Evolutionary conservation across 148 eudicot genomes (phyloP), one percentile per base, ranked within the genome.

Genomic region (Chenopodium formosanum): DNA sequence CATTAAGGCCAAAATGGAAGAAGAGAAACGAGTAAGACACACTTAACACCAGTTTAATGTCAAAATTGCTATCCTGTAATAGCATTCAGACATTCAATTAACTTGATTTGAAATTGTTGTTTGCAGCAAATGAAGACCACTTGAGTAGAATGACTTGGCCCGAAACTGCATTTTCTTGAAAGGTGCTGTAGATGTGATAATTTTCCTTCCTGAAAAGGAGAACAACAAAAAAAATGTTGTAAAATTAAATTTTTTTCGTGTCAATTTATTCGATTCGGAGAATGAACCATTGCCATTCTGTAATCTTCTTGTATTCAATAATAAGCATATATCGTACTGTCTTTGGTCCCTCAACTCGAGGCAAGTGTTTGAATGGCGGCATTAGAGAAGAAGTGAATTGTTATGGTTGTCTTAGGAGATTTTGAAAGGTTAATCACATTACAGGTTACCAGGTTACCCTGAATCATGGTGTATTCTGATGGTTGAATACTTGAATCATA

Each of bases 1-100:
- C 90, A 92, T 96, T 71, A 96, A 96, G 93, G 99, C 98, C 90
- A 89, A 87, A 88, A 88, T 92, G n/a, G 99, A 96, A 86, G 98
- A 96, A 86, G 98, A 94, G 86, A 96, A 96, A 91, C 90, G 97
- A 73, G 99, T 96, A 82, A 89, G 98, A 66, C 32, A 52, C 79
- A 70, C 19, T 32, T 65, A 32, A 11, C 44, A 48, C 52, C 64
- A 40, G 13, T 46, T 48, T 23, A 50, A 67, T 53, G 62, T 50
- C 29, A 22, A 67, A 79, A 8, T 10, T 7, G 56, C 23, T 20
- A 13, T 50, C 71, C 11, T 47, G 44, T 9, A 69, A 10, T 77
- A n/a, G 58, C 71, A 29, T 53, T 76, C 47, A 8, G 32, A 46
- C 71, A 29, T 53, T 76, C 32, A 8, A 3, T n/a, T 78, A 63